phyloP scores from a whole-genome alignment of 805 yeast species.

The Trichomonascus vanleenenianus region DNA sequence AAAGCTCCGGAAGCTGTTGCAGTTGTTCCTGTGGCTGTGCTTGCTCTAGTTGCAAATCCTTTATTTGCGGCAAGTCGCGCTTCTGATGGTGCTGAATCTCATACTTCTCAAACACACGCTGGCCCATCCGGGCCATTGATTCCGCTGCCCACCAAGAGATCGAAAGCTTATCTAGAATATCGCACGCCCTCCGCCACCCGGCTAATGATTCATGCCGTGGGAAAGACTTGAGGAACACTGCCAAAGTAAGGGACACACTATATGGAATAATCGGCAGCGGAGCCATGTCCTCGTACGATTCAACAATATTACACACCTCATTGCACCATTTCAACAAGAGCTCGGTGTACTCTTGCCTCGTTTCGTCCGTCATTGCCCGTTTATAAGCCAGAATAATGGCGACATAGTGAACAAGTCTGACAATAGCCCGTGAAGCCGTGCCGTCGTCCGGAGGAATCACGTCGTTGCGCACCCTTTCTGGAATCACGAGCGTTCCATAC shows the following conservation, averaged over 20 bases:
- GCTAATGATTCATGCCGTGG: conserved; percentile 15
- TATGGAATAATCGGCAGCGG: conserved; percentile 27
- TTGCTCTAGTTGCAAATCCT: background rate
- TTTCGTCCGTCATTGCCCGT: conserved; percentile 10
- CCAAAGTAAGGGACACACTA: conserved; percentile 24
- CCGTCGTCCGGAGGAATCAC: conserved; percentile 2
- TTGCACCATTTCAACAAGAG: conserved; percentile 13
- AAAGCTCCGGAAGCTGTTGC: background rate
- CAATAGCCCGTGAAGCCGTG: conserved; percentile 12
- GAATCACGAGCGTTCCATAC: background rate
- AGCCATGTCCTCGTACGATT: conserved; percentile 15
- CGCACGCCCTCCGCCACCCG: conserved; percentile 23
- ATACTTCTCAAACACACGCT: conserved; percentile 18
- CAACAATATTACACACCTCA: conserved; percentile 12
- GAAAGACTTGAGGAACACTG: conserved; percentile 24
- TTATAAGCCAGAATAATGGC: conserved; percentile 25
- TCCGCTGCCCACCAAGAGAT: conserved; percentile 28
- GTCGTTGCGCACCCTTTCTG: background rate
- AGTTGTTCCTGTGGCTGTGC: background rate
- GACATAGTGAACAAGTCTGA: conserved; percentile 19
- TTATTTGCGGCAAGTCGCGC: background rate
- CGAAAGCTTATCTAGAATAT: conserved; percentile 18
- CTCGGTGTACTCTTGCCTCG: background rate
- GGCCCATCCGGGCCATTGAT: conserved; percentile 25
- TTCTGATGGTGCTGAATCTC: conserved; percentile 6